A percentile compares a stretch with the other conserved stretches of the same genome.
These are phyloP conservation scores for Corinectria fuckeliana DNA, from an alignment of 2,329 filamentous ascomycete genomes.

Conservation along the genomic window DNA sequence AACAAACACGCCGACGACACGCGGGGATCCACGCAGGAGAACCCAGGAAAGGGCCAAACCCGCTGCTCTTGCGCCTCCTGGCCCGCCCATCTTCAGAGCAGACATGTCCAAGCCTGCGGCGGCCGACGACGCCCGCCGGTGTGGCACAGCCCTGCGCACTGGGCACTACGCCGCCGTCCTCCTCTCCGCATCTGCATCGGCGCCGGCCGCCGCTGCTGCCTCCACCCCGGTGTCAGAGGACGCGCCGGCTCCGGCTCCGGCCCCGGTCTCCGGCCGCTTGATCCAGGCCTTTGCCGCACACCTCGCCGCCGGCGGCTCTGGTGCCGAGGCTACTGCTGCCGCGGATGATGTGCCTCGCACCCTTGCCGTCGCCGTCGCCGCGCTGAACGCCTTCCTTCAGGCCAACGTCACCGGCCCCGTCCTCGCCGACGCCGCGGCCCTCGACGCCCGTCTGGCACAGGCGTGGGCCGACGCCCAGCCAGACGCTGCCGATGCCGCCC, in stretches of 20 bases:
- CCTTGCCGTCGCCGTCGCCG: constrained; percentile 43
- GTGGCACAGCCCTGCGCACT: constrained; percentile 32
- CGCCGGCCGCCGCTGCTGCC: constrained; percentile 8
- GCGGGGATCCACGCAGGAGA: background rate
- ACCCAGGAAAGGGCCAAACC: background rate
- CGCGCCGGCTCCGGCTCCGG: constrained; percentile 24
- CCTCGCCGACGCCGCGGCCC: constrained; percentile 48
- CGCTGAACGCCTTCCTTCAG: constrained; percentile 80
- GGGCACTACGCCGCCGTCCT: constrained; percentile 35
- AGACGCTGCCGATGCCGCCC: constrained; percentile 7
- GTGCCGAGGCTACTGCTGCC: constrained; percentile 1
- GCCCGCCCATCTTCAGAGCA: too few species aligned
- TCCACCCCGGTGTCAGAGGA: constrained; percentile 9
- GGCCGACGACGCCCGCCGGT: constrained; percentile 1
- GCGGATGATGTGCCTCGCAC: constrained; percentile 20
- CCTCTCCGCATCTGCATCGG: constrained; percentile 23
- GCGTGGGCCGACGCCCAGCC: constrained; percentile 41
- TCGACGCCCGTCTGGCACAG: constrained; percentile 50
- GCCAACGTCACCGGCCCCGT: constrained; percentile 88
- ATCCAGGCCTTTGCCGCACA: constrained; percentile 27
- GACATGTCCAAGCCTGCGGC: constrained; percentile 12
- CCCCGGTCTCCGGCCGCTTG: constrained; percentile 21
- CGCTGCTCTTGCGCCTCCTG: background rate
- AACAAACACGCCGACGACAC: background rate
- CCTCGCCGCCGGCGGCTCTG: constrained; percentile 12